These are phyloP conservation scores for Cucumis cinereus DNA, from an alignment of 306 rosid species.

Conservation along the genomic window DNA sequence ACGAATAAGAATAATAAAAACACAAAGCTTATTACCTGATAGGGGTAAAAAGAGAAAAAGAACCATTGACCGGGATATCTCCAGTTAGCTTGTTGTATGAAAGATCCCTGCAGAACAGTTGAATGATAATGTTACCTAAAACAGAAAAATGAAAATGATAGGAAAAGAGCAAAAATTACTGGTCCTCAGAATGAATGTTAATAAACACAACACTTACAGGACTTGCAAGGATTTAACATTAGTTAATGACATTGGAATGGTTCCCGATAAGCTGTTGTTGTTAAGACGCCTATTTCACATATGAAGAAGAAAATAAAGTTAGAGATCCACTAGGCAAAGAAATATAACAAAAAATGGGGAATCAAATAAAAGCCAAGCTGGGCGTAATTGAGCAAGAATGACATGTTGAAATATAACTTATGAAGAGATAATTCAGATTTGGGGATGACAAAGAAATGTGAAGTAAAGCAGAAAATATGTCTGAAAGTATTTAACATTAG, in stretches of 20 bases:
- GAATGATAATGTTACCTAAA: constrained; percentile 13
- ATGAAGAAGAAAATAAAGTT: neutral
- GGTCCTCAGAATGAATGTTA: neutral
- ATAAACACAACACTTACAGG: constrained; percentile 58
- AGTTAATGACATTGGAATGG: constrained; percentile 53
- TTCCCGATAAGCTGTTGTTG: constrained; percentile 66
- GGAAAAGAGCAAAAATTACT: neutral
- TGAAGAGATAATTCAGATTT: neutral
- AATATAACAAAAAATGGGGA: neutral
- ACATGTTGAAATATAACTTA: neutral
- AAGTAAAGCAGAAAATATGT: neutral
- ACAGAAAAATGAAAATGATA: neutral
- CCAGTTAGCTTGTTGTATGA: constrained; percentile 59
- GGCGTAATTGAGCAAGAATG: neutral
- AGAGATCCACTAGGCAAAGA: neutral
- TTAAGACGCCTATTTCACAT: constrained; percentile 72
- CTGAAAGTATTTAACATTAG: neutral
- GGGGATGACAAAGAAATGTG: neutral
- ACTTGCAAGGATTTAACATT: constrained; percentile 51
- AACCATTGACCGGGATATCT: constrained; percentile 54
- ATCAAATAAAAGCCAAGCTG: neutral
- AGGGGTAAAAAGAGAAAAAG: constrained; percentile 78
- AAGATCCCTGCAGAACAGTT: constrained; percentile 59
- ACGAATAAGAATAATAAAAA: neutral
- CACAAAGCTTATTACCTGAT: constrained; percentile 44